Conservation (phyloP, 2,329 filamentous ascomycete species). For the Annulohypoxylon truncatum region DNA sequence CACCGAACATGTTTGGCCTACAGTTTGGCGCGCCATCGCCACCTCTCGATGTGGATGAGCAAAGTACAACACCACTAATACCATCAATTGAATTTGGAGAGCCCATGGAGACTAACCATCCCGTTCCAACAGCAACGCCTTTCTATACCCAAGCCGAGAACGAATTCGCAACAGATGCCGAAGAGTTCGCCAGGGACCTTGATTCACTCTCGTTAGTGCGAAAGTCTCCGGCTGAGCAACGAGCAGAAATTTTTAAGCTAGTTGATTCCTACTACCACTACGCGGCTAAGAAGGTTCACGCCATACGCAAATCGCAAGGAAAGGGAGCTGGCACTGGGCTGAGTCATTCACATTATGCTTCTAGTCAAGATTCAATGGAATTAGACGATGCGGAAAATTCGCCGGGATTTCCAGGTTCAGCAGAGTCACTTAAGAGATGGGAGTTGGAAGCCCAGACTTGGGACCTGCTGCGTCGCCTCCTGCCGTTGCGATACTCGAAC, state of each 20-base stretch:
- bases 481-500: conserved; percentile 73
- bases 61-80: conserved; percentile 36
- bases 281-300: conserved; percentile 58
- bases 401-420: conserved; percentile 43
- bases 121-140: conserved; percentile 45
- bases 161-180: conserved; percentile 73
- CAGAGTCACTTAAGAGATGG: conserved; percentile 70
- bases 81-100: conserved; percentile 21
- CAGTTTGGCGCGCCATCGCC: conserved; percentile 33
- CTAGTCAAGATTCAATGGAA: conserved; percentile 65
- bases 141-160: conserved; percentile 37
- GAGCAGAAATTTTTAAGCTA: conserved; percentile 75
- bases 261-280: conserved; percentile 73
- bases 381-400: conserved; percentile 61
- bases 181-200: conserved; percentile 84
- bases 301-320: conserved; percentile 56
- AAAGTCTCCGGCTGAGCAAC: conserved; percentile 64
- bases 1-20: conserved; percentile 33
- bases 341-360: conserved; percentile 49
- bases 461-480: conserved; percentile 82
- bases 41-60: conserved; percentile 32
- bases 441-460: conserved; percentile 90
- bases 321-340: conserved; percentile 49
- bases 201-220: conserved; percentile 75
- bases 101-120: conserved; percentile 19